Conservation (phyloP, 2,329 filamentous ascomycete species). For the Botryotinia calthae region DNA sequence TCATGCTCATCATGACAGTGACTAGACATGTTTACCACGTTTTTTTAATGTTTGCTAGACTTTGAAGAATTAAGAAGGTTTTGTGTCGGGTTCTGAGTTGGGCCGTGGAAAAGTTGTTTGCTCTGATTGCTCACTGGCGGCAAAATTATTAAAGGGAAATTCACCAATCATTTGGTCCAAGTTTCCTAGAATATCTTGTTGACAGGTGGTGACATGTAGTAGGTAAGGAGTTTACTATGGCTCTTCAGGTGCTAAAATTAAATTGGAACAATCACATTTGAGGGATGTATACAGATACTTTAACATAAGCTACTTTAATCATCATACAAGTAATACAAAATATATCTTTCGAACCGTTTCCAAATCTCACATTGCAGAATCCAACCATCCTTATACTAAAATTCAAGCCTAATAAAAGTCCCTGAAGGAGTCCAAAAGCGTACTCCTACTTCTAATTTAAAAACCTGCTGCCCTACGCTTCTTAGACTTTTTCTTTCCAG, state of each 20-base stretch:
- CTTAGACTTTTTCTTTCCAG: slow-evolving; percentile 46
- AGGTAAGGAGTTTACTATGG: neutral
- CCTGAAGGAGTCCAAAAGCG: neutral
- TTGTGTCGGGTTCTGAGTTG: neutral
- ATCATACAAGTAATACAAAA: neutral
- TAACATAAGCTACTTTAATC: slow-evolving; percentile 2
- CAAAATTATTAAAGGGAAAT: neutral
- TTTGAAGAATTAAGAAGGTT: neutral
- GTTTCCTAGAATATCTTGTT: neutral
- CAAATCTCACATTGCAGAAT: neutral
- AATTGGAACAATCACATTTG: neutral
- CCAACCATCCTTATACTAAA: neutral
- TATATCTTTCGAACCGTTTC: neutral
- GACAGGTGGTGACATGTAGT: neutral
- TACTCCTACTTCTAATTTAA: slow-evolving; percentile 15
- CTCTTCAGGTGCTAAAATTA: neutral
- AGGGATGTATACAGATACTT: neutral
- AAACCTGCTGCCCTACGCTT: slow-evolving; percentile 39
- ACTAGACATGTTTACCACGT: slow-evolving; percentile 39
- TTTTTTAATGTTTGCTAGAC: neutral
- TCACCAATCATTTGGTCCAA: slow-evolving; percentile 3
- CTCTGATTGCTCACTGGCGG: neutral
- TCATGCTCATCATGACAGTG: slow-evolving; percentile 49
- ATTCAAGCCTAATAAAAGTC: neutral
- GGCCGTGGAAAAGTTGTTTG: neutral